Evolutionary conservation across 2,329 filamentous ascomycete genomes (phyloP), one percentile per base, ranked within the genome.

Genomic region (Ophiocordyceps unilateralis): DNA sequence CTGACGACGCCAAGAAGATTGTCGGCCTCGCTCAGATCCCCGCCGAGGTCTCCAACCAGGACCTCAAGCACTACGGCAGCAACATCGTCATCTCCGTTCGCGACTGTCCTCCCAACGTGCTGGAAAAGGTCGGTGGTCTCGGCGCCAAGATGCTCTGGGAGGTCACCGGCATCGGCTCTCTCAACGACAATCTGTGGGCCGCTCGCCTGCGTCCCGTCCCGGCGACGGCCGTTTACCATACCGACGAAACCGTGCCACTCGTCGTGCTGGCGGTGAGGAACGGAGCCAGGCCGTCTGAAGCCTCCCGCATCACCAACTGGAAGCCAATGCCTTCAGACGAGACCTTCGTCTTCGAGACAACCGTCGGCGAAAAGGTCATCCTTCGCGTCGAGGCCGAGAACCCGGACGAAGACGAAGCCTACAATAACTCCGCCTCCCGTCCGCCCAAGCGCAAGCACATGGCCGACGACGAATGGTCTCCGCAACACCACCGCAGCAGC

Each of bases 61-160:
- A 93, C 42, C 66, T 94, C 49, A 86, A 84, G 49, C 76, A 78
- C 47, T 79, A 94, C 52, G 88, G 81, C 39, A 94, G 93, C 62
- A 89, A 81, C 60, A 88, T 98, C 51, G 72, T 95, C 53, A 96
- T 98, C 55, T 83, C 81, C 32, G 81, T 86, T 1, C 78, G 83
- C 11, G 78, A 82, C 0, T 84, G 82, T 41, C 76, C 82, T 3
- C 68, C 72, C 41, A 74, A 70, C 49, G 80, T 93, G 20, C 65
- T 95, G 26, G 74, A 83, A 42, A 91, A 86, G 59, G 81, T 91
- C 11, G 91, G 91, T 37, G 89, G 89, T 23, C 77, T 94, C 54
- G 86, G 87, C 28, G 78, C 76, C 52, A 89, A 81, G 60, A 73
- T 93, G 62, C 76, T 67, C 36, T 98, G 89, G 86, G 76, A 84